Conservation (phyloP, 192 early-diverging fungal species). For the Umbelopsis sp. region DNA sequence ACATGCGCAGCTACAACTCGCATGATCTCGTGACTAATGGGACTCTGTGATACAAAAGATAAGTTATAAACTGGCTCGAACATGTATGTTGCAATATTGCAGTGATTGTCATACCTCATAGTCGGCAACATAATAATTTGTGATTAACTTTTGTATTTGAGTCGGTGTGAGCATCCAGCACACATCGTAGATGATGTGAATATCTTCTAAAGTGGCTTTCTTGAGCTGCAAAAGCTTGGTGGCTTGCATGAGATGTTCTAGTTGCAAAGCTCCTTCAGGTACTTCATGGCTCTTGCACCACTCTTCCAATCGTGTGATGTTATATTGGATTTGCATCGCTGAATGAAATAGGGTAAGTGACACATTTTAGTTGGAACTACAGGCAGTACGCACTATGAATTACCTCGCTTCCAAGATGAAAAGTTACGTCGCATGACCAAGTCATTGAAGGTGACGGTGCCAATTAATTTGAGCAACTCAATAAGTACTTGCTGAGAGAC, state of each 20-base stretch:
- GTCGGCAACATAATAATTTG: slow-evolving; percentile 93
- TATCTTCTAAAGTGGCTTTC: slow-evolving; percentile 81
- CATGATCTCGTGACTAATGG: slow-evolving; percentile 86
- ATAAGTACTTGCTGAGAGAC: slow-evolving; percentile 93
- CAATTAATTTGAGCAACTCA: slow-evolving; percentile 94
- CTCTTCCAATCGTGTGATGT: slow-evolving; percentile 95
- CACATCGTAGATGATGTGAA: slow-evolving; percentile 98
- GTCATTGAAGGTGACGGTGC: slow-evolving; percentile 96
- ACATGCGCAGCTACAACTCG: slow-evolving; percentile 88
- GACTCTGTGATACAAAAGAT: slow-evolving; percentile 46
- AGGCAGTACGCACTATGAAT: background rate
- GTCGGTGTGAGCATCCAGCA: slow-evolving; percentile 95
- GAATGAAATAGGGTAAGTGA: background rate
- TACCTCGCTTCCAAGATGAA: slow-evolving; percentile 98
- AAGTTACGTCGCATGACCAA: slow-evolving; percentile 98
- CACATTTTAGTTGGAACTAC: too few relatives aligned
- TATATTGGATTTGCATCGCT: slow-evolving; percentile 99
- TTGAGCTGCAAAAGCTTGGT: slow-evolving; percentile 97
- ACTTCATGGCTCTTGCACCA: slow-evolving; percentile 98
- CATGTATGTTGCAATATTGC: background rate
- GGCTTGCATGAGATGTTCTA: slow-evolving; percentile 94
- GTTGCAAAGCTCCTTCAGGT: slow-evolving; percentile 85
- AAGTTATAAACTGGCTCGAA: slow-evolving; percentile 6
- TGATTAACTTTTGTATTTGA: slow-evolving; percentile 97
- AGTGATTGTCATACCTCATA: slow-evolving; percentile 73